Base-by-base conservation (phyloP, 306 rosid genomes). In the Medicago truncatula region DNA sequence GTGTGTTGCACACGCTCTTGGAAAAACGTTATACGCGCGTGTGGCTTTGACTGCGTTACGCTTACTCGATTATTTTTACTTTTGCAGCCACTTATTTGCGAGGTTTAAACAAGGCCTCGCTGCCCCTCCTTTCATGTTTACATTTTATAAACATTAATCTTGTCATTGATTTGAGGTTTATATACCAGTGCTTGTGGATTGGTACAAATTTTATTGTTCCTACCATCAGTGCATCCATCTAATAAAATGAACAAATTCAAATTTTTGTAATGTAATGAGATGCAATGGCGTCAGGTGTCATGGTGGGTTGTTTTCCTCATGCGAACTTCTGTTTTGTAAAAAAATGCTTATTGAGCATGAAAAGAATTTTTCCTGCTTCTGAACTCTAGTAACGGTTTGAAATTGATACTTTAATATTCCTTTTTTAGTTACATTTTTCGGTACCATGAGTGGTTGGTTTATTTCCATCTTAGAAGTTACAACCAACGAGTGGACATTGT, bases 391-490 rank as follows among this genome's bases (percentile, higher is more conserved):
- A 3, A 4, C 67, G 16, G 7, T 41, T n/a, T 25, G 43, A 71
- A 15, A 40, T 43, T 47, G 47, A 39, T 43, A 34, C 40, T 56
- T 58, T 64, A 64, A 34, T 67, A 71, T 71, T 18, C 43, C 65
- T 8, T 31, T 39, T 43, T 81, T 53, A 28, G 41, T 40, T 67
- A 21, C 25, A 21, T 64, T 56, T 76, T 53, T 65, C 20, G 36
- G 23, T 65, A 39, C 65, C 60, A 3, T 14, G 38, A 15, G 14
- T 11, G 43, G 34, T 15, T 23, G 39, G 13, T 18, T 54, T 49
- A 39, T 72, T 68, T 59, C 62, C 66, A 78, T 67, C 52, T 54
- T 53, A 25, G 36, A 20, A 60, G n/a, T 74, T 62, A 62, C 52
- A 25, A 40, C 7, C 28, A 20, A 6, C 34, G 21, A 18, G 63